Evolutionary conservation across 176 grass and related monocot genomes (phyloP), one percentile per base, ranked within the genome.

Genomic region (Zea luxurians): DNA sequence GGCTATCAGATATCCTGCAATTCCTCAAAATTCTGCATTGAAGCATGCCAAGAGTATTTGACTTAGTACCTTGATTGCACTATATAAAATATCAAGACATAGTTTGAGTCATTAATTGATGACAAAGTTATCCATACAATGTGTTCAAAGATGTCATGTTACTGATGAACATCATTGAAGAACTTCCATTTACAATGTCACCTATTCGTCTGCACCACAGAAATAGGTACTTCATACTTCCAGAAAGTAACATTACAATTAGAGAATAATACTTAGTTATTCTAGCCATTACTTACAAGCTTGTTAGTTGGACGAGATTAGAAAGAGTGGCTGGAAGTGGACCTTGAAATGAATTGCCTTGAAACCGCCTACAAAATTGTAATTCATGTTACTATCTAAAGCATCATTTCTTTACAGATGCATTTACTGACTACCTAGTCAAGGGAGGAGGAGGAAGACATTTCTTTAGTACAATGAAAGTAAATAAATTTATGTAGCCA

Each of bases 21-120:
- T 97, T 93, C 82, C 94, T 97, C 65, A 97, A 77, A 50, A 97
- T 13, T 70, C 94, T 97, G 84, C 80, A 80, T 80, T 68, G 47
- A 67, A 83, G 49, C 8, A 88, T 79, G 12, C 9, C 40, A 42
- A 12, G 2, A 40, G 7, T 61, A 59, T 58, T 73, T 49, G 57
- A 16, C 49, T 47, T 42, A 42, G 6, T 42, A 42, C 5, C 41
- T 42, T 5, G 41, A 6, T 42, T 42, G 41, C 41, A 42, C 41
- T 42, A 65, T 48, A 15, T 48, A 37, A 59, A 13, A 60, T 58
- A 5, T 6, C 41, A 35, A 67, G 21, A 21, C 36, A 5, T 49
- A 78, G 35, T 27, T 82, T 53, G 10, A 37, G 12, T 46, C 48
- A 60, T 49, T 10, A 73, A 74, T 16, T 49, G 12, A 42, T 69